Percentiles rank a stretch among this genome's conserved stretches.
phyloP scores from a whole-genome alignment of 202 grass and related monocot genomes.

The Schoenoplectus tabernaemontani region DNA sequence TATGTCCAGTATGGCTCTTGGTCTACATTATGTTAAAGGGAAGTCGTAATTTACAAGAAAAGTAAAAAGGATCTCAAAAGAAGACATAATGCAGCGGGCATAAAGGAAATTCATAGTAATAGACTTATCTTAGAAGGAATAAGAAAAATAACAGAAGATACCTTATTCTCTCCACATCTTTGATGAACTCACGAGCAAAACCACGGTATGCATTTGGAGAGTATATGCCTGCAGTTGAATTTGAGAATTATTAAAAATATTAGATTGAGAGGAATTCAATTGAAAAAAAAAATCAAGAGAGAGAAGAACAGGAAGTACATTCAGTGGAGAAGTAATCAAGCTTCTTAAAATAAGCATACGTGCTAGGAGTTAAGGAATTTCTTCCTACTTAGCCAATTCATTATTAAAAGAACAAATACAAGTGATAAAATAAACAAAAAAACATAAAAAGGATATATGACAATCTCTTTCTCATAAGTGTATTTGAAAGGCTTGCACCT shows the following conservation, averaged over 20 bases:
- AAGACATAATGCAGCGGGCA: neutral
- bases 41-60: conserved; percentile 9
- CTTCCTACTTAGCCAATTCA: neutral
- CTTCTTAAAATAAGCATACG: conserved; percentile 98
- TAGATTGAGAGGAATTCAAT: neutral
- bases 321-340: conserved; percentile 97
- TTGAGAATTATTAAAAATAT: neutral
- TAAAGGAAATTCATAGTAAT: neutral
- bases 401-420: neutral
- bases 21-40: conserved; percentile 36
- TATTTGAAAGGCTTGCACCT: conserved; percentile 99
- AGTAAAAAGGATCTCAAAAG: neutral
- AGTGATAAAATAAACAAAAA: neutral
- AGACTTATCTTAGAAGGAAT: neutral
- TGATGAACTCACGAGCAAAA: conserved; percentile 96
- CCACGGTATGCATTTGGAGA: conserved; percentile 96
- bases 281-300: neutral
- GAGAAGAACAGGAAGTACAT: conserved; percentile 48
- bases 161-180: conserved; percentile 94
- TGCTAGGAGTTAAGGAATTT: conserved; percentile 55
- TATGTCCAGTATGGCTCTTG: conserved; percentile 88
- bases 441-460: conserved; percentile 88
- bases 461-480: conserved; percentile 99
- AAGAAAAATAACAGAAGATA: neutral
- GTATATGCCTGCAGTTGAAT: conserved; percentile 53